Conservation (phyloP, 495 filamentous ascomycete genomes). For the Podospora pseudoanserina region DNA sequence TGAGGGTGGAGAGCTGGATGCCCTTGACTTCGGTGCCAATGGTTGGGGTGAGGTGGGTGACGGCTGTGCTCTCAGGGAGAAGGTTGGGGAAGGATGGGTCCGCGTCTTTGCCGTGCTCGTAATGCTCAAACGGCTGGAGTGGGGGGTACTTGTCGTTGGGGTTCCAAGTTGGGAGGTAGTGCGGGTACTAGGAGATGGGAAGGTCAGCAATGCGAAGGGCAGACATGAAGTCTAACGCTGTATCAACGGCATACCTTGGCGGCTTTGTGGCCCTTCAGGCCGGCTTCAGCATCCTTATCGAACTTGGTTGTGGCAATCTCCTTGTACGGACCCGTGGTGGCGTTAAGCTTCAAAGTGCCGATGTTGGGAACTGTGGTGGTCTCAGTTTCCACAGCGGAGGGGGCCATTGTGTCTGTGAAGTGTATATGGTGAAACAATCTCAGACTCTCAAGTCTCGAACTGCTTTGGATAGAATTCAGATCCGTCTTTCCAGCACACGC, state of each 20-base stretch:
- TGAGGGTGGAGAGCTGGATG: constrained; percentile 68
- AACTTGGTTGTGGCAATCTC: constrained; percentile 54
- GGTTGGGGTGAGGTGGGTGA: constrained; percentile 62
- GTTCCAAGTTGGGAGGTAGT: constrained; percentile 78
- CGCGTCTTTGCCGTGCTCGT: constrained; percentile 69
- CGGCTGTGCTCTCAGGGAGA: constrained; percentile 47
- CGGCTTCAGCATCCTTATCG: constrained; percentile 46
- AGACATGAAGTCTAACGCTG: background rate
- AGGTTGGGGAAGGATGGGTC: constrained; percentile 66
- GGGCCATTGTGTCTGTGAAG: constrained; percentile 27
- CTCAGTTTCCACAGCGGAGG: constrained; percentile 34
- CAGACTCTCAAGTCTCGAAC: background rate
- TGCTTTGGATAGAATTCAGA: background rate
- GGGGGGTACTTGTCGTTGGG: constrained; percentile 56
- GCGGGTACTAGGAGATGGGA: constrained; percentile 49
- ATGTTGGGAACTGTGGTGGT: constrained; percentile 30
- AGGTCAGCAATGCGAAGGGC: constrained; percentile 8
- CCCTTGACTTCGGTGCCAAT: constrained; percentile 76
- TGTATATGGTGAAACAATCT: background rate
- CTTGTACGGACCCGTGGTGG: constrained; percentile 56
- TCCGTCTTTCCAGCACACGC: background rate
- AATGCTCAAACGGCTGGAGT: constrained; percentile 65
- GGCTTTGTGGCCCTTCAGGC: constrained; percentile 41
- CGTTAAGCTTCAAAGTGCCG: constrained; percentile 31
- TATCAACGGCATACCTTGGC: constrained; percentile 35